Percentiles rank a stretch among this genome's conserved stretches.
phyloP scores from a whole-genome alignment of 2,329 filamentous ascomycete species.

The Truncatella angustata region DNA sequence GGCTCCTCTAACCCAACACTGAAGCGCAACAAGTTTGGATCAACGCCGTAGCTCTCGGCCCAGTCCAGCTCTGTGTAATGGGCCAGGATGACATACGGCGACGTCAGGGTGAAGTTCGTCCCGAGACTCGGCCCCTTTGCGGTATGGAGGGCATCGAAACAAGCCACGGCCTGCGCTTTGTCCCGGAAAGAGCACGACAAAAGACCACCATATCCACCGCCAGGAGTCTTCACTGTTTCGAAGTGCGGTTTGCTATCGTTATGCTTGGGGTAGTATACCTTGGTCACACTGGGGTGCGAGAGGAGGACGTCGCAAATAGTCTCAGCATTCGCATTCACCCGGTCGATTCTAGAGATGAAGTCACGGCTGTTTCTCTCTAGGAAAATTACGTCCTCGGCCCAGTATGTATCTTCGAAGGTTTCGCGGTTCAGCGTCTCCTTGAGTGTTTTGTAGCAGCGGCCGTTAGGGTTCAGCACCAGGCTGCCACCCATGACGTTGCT shows the following conservation, averaged over 20 bases:
- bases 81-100: slow-evolving; percentile 86
- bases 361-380: slow-evolving; percentile 95
- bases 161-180: slow-evolving; percentile 68
- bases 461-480: slow-evolving; percentile 60
- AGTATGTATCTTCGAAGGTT: slow-evolving; percentile 89
- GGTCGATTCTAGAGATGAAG: slow-evolving; percentile 77
- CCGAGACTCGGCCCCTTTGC: slow-evolving; percentile 93
- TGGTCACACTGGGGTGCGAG: slow-evolving; percentile 63
- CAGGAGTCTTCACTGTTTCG: slow-evolving; percentile 70
- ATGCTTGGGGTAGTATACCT: slow-evolving; percentile 84
- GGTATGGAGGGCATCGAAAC: slow-evolving; percentile 83
- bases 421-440: slow-evolving; percentile 62
- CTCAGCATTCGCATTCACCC: slow-evolving; percentile 84
- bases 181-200: slow-evolving; percentile 79
- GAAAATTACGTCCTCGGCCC: slow-evolving; percentile 91
- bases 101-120: slow-evolving; percentile 93
- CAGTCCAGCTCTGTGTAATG: slow-evolving; percentile 93
- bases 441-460: slow-evolving; percentile 68
- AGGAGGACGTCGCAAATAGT: slow-evolving; percentile 72
- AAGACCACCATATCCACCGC: slow-evolving; percentile 85
- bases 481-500: slow-evolving; percentile 98
- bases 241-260: slow-evolving; percentile 70
- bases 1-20: slow-evolving; percentile 88
- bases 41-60: slow-evolving; percentile 79
- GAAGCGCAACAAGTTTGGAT: slow-evolving; percentile 76